Conservation (phyloP, 2,329 filamentous ascomycete species). For the Aspergillus sojae region DNA sequence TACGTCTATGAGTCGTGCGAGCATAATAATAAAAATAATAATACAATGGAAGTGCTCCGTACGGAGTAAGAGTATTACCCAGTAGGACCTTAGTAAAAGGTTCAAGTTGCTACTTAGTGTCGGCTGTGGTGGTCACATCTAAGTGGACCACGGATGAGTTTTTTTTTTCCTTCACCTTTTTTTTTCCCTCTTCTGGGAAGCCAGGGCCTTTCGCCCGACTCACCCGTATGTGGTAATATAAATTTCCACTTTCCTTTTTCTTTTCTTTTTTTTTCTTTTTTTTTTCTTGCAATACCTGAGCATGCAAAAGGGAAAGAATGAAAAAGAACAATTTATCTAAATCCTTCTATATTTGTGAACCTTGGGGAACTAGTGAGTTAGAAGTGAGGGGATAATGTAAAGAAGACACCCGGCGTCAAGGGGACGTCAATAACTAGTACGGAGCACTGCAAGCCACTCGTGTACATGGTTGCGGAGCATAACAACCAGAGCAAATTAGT, state of each 20-base stretch:
- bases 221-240: conserved; percentile 12
- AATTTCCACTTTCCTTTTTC: background rate
- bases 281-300: background rate
- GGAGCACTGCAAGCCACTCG: conserved; percentile 6
- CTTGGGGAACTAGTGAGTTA: conserved; percentile 3
- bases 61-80: background rate
- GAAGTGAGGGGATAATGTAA: conserved; percentile 16
- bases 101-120: background rate
- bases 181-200: background rate
- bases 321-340: background rate
- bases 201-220: conserved; percentile 10
- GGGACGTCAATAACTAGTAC: conserved; percentile 14
- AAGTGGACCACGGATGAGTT: conserved; percentile 1
- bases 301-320: too few species aligned
- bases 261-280: too few species aligned
- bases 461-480: conserved; percentile 5
- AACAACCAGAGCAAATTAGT: background rate
- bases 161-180: background rate
- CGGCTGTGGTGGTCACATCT: conserved; percentile 1
- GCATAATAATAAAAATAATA: background rate
- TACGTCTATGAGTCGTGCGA: background rate
- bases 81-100: conserved; percentile 3
- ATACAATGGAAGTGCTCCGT: background rate
- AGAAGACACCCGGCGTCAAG: conserved; percentile 14
- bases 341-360: background rate